These are phyloP conservation scores for Trichothecium sympodiale DNA, from an alignment of 2,329 filamentous ascomycete genomes.

Conservation along the genomic window DNA sequence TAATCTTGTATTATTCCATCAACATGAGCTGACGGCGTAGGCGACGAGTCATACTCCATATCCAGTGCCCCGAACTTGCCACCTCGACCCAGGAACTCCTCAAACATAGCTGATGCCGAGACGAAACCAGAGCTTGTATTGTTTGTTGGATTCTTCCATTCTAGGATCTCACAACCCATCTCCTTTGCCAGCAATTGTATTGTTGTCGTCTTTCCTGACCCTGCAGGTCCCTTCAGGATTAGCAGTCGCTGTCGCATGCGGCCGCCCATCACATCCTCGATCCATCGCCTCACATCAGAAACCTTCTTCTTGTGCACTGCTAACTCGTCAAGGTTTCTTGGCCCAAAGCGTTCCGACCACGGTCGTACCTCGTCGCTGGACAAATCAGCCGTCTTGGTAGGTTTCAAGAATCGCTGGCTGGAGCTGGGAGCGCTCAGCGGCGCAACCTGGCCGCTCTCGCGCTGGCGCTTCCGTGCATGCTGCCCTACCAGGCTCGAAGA, in stretches of 20 bases:
- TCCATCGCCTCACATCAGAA: conserved; percentile 71
- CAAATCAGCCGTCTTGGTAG: conserved; percentile 17
- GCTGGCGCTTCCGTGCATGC: conserved; percentile 42
- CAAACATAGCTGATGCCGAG: conserved; percentile 71
- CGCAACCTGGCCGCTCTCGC: conserved; percentile 20
- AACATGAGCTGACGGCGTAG: conserved; percentile 10
- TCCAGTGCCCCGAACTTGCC: conserved; percentile 70
- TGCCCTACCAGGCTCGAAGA: conserved; percentile 43
- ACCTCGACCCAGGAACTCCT: conserved; percentile 78
- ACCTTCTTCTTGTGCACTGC: conserved; percentile 95
- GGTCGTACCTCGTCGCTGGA: conserved; percentile 52
- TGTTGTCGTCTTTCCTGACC: conserved; percentile 87
- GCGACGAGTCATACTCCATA: conserved; percentile 18
- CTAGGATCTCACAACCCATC: conserved; percentile 66
- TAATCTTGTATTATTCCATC: conserved; percentile 4
- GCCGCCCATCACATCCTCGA: conserved; percentile 62
- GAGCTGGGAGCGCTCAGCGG: conserved; percentile 13
- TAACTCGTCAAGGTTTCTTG: conserved; percentile 65
- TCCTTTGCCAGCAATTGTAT: conserved; percentile 65
- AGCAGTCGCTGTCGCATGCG: conserved; percentile 60
- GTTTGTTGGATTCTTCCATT: conserved; percentile 79
- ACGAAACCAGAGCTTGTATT: conserved; percentile 49
- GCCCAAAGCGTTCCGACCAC: conserved; percentile 81
- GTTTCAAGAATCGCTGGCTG: conserved; percentile 43
- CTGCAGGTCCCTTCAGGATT: conserved; percentile 80